phyloP scores from a whole-genome alignment of 352 stramenopile genomes.

The Pythium oligandrum region DNA sequence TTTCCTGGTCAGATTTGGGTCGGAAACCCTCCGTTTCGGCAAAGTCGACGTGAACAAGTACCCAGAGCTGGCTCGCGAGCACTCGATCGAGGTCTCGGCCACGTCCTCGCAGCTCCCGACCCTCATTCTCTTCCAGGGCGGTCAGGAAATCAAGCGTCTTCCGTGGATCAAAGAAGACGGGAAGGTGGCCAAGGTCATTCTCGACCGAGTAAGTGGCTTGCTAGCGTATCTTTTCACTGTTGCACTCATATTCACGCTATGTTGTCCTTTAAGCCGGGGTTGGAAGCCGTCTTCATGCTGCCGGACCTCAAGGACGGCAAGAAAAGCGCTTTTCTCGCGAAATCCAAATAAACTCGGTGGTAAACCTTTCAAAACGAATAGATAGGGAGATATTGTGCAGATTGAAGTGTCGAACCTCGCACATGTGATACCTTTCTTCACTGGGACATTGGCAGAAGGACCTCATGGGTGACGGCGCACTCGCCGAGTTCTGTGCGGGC shows the following conservation, averaged over 20 bases:
- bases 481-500: conserved; percentile 44
- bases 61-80: conserved; percentile 51
- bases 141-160: conserved; percentile 48
- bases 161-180: conserved; percentile 48
- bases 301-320: conserved; percentile 53
- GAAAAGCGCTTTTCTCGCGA: conserved; percentile 27
- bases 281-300: conserved; percentile 49
- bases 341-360: conserved; percentile 9
- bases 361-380: conserved; percentile 1
- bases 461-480: no score
- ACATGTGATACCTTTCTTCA: conserved; percentile 1
- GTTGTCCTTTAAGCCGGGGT: conserved; percentile 22
- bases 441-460: neutral
- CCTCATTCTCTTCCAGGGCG: conserved; percentile 67
- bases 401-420: neutral
- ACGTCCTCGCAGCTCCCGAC: conserved; percentile 68
- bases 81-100: conserved; percentile 55
- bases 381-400: neutral
- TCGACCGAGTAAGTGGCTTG: conserved; percentile 37
- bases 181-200: conserved; percentile 53
- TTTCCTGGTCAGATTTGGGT: conserved; percentile 30
- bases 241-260: neutral
- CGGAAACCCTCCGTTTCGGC: conserved; percentile 50
- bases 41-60: conserved; percentile 61
- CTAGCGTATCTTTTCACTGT: neutral